Evolutionary conservation across 2,329 filamentous ascomycete genomes (phyloP).

Genomic region (Trichophyton rubrum): DNA sequence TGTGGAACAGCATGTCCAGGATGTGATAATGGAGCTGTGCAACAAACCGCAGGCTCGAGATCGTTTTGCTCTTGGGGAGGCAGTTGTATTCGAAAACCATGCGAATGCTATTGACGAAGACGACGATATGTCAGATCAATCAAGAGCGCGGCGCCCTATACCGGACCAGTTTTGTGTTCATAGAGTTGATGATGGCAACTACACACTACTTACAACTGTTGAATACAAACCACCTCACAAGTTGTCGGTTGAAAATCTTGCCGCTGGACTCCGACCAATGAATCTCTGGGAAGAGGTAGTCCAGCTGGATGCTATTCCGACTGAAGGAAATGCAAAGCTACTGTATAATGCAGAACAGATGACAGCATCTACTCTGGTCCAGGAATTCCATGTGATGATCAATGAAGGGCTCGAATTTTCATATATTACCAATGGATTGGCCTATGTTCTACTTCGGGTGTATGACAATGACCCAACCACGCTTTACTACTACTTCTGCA

Average conservation of each 20-base stretch:
- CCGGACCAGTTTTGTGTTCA: conserved; percentile 16
- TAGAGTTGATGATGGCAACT: neutral
- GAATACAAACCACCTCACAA: conserved; percentile 18
- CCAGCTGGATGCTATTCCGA: conserved; percentile 11
- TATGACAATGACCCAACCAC: conserved; percentile 15
- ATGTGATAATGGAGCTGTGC: conserved; percentile 17
- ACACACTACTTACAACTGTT: conserved; percentile 7
- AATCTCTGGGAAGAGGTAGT: conserved; percentile 16
- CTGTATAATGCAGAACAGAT: conserved; percentile 17
- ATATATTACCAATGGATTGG: conserved; percentile 7
- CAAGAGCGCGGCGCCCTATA: conserved; percentile 7
- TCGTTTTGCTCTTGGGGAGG: conserved; percentile 6
- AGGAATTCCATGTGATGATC: conserved; percentile 12
- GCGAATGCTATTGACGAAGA: conserved; percentile 13
- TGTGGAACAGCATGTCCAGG: conserved; percentile 17
- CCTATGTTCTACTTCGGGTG: conserved; percentile 12
- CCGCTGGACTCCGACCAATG: conserved; percentile 11
- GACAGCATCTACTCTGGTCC: conserved; percentile 11
- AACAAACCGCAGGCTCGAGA: conserved; percentile 6
- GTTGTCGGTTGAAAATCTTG: conserved; percentile 11
- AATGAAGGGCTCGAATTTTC: conserved; percentile 10
- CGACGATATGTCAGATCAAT: conserved; percentile 1
- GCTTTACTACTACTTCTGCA: conserved; percentile 20
- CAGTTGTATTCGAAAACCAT: conserved; percentile 14
- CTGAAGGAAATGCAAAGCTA: conserved; percentile 12